These are phyloP conservation scores for Gypsophila paniculata DNA, from an alignment of 179 eudicot species.

Conservation along the genomic window DNA sequence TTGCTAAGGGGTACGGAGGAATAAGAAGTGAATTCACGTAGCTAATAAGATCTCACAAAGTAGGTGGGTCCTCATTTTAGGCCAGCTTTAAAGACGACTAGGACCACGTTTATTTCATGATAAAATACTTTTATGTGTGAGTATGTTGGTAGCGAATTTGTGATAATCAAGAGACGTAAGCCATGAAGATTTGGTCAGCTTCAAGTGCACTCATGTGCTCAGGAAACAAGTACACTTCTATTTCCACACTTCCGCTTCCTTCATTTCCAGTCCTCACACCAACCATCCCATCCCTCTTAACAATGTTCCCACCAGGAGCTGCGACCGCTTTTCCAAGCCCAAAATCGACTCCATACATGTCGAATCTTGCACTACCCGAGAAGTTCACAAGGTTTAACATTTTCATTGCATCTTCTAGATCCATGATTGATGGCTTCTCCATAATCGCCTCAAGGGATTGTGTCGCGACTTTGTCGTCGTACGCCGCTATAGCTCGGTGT, in stretches of 20 bases:
- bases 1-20: too few species aligned
- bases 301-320: conserved; percentile 23
- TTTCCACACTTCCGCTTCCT: conserved; percentile 25
- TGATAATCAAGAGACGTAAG: conserved; percentile 15
- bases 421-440: not conserved
- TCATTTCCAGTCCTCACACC: conserved; percentile 29
- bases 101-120: too few species aligned
- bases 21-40: too few species aligned
- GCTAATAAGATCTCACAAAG: too few species aligned
- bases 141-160: too few species aligned
- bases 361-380: conserved; percentile 30
- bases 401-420: not conserved
- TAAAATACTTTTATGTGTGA: too few species aligned
- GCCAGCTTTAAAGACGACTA: too few species aligned
- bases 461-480: not conserved
- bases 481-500: not conserved
- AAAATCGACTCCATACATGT: conserved; percentile 31
- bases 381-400: not conserved
- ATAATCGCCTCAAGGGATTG: not conserved
- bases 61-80: too few species aligned
- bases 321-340: conserved; percentile 42
- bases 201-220: conserved; percentile 32
- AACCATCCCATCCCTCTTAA: conserved; percentile 30
- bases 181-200: conserved; percentile 33
- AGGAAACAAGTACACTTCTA: conserved; percentile 15